A percentile compares a stretch with the other conserved stretches of the same genome.
These are phyloP conservation scores for Syncephalastrum racemosum DNA, from an alignment of 371 early-diverging fungal genomes.

Conservation along the genomic window DNA sequence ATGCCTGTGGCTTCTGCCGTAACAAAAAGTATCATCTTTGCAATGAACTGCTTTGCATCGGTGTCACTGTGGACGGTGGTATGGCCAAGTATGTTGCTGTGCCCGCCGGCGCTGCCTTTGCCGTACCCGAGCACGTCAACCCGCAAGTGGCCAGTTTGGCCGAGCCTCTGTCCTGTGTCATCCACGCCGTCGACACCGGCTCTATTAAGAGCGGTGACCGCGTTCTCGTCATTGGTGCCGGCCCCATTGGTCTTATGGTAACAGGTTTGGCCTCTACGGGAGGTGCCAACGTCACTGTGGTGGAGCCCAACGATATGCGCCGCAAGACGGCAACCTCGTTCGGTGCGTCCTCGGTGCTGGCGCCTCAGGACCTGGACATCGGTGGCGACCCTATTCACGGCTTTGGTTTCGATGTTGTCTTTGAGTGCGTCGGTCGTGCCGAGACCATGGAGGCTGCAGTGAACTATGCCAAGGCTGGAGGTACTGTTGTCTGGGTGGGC, in stretches of 20 bases:
- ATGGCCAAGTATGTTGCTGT: constrained; percentile 57
- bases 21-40: constrained; percentile 55
- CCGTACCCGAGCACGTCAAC: constrained; percentile 35
- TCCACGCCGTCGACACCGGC: constrained; percentile 59
- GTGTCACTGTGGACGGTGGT: constrained; percentile 55
- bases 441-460: constrained; percentile 48
- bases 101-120: constrained; percentile 41
- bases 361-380: constrained; percentile 29
- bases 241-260: constrained; percentile 59
- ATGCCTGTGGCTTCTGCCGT: constrained; percentile 53
- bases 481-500: constrained; percentile 58
- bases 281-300: constrained; percentile 49
- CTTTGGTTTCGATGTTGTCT: constrained; percentile 54
- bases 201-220: constrained; percentile 40
- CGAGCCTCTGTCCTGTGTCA: constrained; percentile 59
- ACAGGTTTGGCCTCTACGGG: constrained; percentile 36
- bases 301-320: constrained; percentile 50
- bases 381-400: constrained; percentile 44
- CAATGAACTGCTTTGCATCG: constrained; percentile 42
- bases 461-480: constrained; percentile 47
- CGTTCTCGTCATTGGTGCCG: constrained; percentile 54
- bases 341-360: constrained; percentile 35
- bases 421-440: constrained; percentile 57
- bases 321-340: constrained; percentile 39
- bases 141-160: constrained; percentile 54